phyloP scores from a whole-genome alignment of 306 rosid species.

The Geum urbanum region DNA sequence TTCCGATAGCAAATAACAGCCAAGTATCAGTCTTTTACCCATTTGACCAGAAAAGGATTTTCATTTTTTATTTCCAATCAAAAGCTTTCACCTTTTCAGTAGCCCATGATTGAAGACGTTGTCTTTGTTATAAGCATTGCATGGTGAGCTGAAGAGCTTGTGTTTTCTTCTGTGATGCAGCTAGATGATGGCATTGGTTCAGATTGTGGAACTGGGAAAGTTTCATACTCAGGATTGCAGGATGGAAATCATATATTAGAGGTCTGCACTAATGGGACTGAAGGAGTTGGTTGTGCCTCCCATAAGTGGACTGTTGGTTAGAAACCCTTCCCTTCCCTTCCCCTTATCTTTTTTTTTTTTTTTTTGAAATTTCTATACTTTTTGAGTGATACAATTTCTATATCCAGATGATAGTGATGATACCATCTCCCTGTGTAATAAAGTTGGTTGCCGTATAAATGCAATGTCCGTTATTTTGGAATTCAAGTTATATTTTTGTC shows the following conservation, averaged over 20 bases:
- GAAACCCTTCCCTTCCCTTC: constrained; percentile 28
- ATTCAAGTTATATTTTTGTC: background rate
- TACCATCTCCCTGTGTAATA: background rate
- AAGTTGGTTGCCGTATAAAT: background rate
- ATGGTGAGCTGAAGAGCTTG: constrained; percentile 4
- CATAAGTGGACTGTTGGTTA: constrained; percentile 82
- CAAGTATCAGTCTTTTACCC: background rate
- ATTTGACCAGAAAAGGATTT: background rate
- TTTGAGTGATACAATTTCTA: background rate
- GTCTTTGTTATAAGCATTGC: background rate
- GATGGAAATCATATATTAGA: constrained; percentile 77
- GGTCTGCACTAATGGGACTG: constrained; percentile 55
- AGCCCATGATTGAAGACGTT: background rate
- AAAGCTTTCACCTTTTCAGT: background rate
- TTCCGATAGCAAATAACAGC: background rate
- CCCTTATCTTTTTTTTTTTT: constrained; percentile 7
- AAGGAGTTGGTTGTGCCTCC: constrained; percentile 54
- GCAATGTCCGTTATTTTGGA: background rate
- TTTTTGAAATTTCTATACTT: constrained; percentile 7
- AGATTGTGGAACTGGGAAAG: constrained; percentile 43
- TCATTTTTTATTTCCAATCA: background rate
- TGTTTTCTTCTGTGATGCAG: constrained; percentile 41
- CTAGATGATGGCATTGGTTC: constrained; percentile 54
- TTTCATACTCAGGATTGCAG: constrained; percentile 49
- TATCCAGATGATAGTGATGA: background rate